Evolutionary conservation across 768 basidiomycete genomes (phyloP).

Genomic region (Stropharia rugosoannulata): DNA sequence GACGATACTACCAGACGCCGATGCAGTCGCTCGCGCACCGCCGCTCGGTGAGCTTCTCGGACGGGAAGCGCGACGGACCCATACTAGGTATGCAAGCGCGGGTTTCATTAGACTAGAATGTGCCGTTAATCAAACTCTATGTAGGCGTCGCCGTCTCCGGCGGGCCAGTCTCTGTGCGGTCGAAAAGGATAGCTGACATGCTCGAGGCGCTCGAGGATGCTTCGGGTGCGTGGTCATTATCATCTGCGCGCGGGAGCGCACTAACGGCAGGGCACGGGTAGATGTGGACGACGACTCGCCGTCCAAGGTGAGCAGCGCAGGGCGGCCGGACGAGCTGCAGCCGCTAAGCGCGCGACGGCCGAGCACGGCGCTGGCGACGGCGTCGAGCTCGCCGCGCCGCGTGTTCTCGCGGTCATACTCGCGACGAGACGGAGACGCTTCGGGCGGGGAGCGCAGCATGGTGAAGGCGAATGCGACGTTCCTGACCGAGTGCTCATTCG

Average conservation of each 20-base stretch:
- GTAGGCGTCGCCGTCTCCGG: slow-evolving; percentile 23
- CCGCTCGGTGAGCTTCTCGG: slow-evolving; percentile 96
- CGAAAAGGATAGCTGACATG: slow-evolving; percentile 81
- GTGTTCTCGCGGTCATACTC: slow-evolving; percentile 45
- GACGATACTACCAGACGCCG: slow-evolving; percentile 55
- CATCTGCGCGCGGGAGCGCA: neutral
- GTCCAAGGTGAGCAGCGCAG: slow-evolving; percentile 49
- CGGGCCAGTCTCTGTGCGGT: slow-evolving; percentile 55
- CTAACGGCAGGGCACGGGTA: neutral
- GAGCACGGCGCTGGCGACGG: slow-evolving; percentile 23
- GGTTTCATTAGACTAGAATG: neutral
- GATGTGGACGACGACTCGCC: slow-evolving; percentile 52
- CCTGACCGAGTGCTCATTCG: slow-evolving; percentile 96
- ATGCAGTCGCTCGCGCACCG: slow-evolving; percentile 48
- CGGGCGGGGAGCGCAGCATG: slow-evolving; percentile 24
- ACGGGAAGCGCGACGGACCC: slow-evolving; percentile 89
- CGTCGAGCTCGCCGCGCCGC: slow-evolving; percentile 32
- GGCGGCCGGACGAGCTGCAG: slow-evolving; percentile 47
- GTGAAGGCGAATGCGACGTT: slow-evolving; percentile 48
- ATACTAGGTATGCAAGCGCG: slow-evolving; percentile 53
- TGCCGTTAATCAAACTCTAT: neutral
- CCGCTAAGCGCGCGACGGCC: slow-evolving; percentile 43
- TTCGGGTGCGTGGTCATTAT: slow-evolving; percentile 46
- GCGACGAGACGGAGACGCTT: slow-evolving; percentile 29
- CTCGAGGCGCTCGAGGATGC: slow-evolving; percentile 66